Percentiles rank a stretch among this genome's conserved stretches.
phyloP scores from a whole-genome alignment of 1,284 basidiomycete species.

The Prillingera fragicola region DNA sequence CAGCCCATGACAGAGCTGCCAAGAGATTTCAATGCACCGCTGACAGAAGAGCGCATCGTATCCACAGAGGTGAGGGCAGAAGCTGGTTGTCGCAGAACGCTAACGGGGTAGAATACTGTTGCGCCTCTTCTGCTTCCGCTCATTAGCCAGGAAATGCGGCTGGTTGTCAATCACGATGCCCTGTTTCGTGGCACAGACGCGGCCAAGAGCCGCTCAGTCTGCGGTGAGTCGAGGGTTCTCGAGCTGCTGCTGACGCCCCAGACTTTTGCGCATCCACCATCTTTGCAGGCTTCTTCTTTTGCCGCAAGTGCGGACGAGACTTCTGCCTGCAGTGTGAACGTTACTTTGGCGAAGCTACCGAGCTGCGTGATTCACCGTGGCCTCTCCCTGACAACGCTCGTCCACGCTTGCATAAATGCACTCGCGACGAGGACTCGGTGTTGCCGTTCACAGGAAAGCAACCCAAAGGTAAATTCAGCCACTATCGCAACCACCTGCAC shows the following conservation, averaged over 20 bases:
- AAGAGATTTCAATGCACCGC: constrained; percentile 32
- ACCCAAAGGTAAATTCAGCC: constrained; percentile 1
- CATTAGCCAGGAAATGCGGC: constrained; percentile 63
- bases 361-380: constrained; percentile 44
- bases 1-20: constrained; percentile 36
- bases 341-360: constrained; percentile 61
- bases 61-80: constrained; percentile 35
- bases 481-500: constrained; percentile 56
- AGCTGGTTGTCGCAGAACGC: background rate
- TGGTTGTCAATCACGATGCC: constrained; percentile 58
- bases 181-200: constrained; percentile 68
- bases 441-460: constrained; percentile 2
- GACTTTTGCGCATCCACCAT: constrained; percentile 90
- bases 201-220: constrained; percentile 67
- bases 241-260: constrained; percentile 38
- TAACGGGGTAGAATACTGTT: constrained; percentile 52
- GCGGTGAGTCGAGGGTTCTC: constrained; percentile 56
- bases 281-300: constrained; percentile 84
- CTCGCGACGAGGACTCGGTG: constrained; percentile 3
- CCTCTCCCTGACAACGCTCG: constrained; percentile 49
- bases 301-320: constrained; percentile 80
- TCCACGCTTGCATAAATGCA: constrained; percentile 24
- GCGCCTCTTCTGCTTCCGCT: constrained; percentile 64
- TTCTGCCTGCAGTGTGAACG: constrained; percentile 77
- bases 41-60: constrained; percentile 27